phyloP scores from a whole-genome alignment of 306 rosid species.

The Oemleria cerasiformis region DNA sequence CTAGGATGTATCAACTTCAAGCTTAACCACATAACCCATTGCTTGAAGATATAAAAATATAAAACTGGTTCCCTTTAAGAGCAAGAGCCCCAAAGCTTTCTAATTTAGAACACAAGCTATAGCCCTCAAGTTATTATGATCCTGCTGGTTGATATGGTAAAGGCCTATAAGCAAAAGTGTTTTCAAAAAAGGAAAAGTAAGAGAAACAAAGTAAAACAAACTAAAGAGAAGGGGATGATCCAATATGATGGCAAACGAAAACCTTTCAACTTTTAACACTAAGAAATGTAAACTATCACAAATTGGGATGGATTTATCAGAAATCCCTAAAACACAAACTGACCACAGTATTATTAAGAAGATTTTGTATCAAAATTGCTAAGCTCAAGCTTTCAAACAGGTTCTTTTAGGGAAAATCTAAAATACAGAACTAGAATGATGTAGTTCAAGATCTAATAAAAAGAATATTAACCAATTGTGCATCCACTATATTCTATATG shows the following conservation, averaged over 20 bases:
- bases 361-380: neutral
- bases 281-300: neutral
- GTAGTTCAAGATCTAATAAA: neutral
- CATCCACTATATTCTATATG: neutral
- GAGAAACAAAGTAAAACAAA: neutral
- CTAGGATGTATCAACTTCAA: slow-evolving; percentile 11
- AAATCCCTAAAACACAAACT: too few species aligned
- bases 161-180: neutral
- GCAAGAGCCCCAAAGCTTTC: neutral
- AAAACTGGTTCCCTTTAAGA: neutral
- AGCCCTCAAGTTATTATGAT: neutral
- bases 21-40: slow-evolving; percentile 8
- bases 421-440: neutral
- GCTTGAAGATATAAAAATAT: neutral
- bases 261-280: neutral
- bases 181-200: neutral
- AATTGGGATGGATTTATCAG: neutral
- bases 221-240: neutral
- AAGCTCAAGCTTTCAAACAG: neutral
- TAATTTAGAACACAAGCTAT: neutral
- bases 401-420: neutral
- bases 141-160: neutral
- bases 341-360: too few species aligned
- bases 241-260: neutral
- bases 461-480: neutral